Evolutionary conservation across 2,329 filamentous ascomycete species (phyloP), one percentile per base, ranked within the genome.

Genomic region (Cylindrodendrum hubeiense): DNA sequence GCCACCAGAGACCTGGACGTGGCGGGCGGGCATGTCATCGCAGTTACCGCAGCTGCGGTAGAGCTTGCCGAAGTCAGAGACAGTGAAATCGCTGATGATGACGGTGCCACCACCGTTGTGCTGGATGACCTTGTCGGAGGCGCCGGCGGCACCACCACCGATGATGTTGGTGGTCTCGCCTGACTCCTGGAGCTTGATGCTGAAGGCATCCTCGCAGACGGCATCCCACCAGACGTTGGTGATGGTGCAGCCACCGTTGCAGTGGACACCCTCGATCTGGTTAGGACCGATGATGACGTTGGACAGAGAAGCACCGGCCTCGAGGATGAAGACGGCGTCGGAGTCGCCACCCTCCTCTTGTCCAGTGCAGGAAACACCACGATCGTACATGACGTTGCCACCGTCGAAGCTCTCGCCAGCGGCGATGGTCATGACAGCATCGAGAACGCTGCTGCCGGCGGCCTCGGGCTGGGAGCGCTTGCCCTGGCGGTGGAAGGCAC

Each of bases 1-100:
- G 6, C 78, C 74, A 12, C 79, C 80, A 67, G 80, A 77, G 26
- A 85, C 75, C 63, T 83, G 77, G 34, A 85, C 79, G 66, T 83
- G 83, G 24, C 83, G 79, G 52, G 79, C 79, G 44, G 75, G 75
- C 60, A 74, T 73, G 17, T 50, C 26, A 21, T 73, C 61, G 65
- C 72, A 80, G 78, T 86, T 86, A 58, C 84, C 84, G 70, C 84
- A 85, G 28, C 82, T 83, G 39, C 83, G 81, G 73, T 83, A 84
- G 24, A 85, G 72, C 72, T 86, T 85, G 59, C 83, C 83, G 62
- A 84, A 85, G 74, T 83, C 79, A 26, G 80, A 76, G 54, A 78
- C 81, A 65, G 79, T 81, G 75, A 82, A 80, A 63, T 81, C 77
- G 65, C 79, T 74, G 50, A 79, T 76, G 55, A 78, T 76, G 26